Evolutionary conservation across 129 eudicot species (phyloP), one percentile per base, ranked within the genome.

Genomic region (Sambucus nigra): DNA sequence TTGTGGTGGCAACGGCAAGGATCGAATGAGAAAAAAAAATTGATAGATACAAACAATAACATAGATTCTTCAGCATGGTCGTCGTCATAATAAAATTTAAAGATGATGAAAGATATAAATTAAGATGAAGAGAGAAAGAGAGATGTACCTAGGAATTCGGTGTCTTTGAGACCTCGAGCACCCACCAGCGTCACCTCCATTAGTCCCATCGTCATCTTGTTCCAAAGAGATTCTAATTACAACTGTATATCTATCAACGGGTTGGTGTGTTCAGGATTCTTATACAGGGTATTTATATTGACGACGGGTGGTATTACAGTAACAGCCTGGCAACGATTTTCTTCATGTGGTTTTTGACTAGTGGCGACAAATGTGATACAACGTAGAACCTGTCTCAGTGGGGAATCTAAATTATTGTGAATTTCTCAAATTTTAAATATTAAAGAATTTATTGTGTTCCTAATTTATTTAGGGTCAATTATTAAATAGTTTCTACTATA

Each of bases 131-230:
- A 25, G 3, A 13, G 16, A 20, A 7, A 57, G 21, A 26, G 18
- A 35, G 4, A 62, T 63, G 28, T 78, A 86, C 95, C 70, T 12
- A 81, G 45, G 54, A 86, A 52, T 39, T 78, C 93, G 46, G 70
- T 24, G 50, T 63, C 68, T 47, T 55, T 71, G 69, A 86, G 93
- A 51, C 87, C 87, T 47, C 33, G 72, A 27, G 93, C 93, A 26
- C 63, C 68, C 59, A 78, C 58, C 33, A 86, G 57, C 3, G 52
- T 57, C 61, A 86, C 93, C 79, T 86, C 93, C 82, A 86, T 64
- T 44, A 67, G 47, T 57, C 95, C 95, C 20, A 56, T 66, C 51
- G 70, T 53, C 95, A 70, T 86, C 55, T 68, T 45, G 51, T 51
- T 40, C 47, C 28, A 1, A 15, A 10, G 57, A 42, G 19, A 58